Evolutionary conservation across 768 basidiomycete genomes (phyloP).

Genomic region (Cyathus striatus): DNA sequence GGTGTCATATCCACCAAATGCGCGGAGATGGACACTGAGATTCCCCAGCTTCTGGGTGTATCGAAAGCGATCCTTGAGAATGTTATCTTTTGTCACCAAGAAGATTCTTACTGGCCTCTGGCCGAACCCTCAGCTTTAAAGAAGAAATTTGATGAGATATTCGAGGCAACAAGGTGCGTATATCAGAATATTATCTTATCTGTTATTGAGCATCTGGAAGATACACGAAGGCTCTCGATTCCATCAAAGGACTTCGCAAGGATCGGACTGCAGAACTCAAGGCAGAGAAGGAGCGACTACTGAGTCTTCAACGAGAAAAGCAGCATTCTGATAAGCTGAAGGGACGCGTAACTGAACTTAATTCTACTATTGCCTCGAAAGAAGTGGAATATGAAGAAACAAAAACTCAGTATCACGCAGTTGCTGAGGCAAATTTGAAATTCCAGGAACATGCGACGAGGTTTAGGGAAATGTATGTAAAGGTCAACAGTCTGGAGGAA

Average conservation of each 20-base stretch:
- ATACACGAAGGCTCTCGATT: conserved; percentile 94
- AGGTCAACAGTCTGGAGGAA: conserved; percentile 57
- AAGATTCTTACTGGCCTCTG: conserved; percentile 97
- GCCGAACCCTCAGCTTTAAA: conserved; percentile 87
- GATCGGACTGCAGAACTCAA: conserved; percentile 89
- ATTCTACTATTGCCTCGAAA: conserved; percentile 57
- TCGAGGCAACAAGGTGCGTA: conserved; percentile 88
- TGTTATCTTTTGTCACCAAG: conserved; percentile 99
- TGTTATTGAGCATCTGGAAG: conserved; percentile 38
- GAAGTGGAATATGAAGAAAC: conserved; percentile 71
- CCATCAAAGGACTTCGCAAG: conserved; percentile 86
- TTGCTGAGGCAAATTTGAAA: conserved; percentile 64
- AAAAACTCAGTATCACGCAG: conserved; percentile 56
- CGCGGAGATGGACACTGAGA: conserved; percentile 93
- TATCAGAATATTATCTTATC: too few relatives aligned
- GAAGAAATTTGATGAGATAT: conserved; percentile 99
- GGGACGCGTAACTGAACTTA: conserved; percentile 57
- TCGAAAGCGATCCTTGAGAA: conserved; percentile 98
- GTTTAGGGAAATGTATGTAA: conserved; percentile 81
- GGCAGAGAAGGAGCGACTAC: conserved; percentile 83
- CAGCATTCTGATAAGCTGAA: conserved; percentile 81
- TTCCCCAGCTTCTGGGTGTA: conserved; percentile 89
- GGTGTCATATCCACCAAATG: conserved; percentile 94
- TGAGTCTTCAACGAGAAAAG: conserved; percentile 77
- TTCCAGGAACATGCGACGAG: conserved; percentile 82